Evolutionary conservation across 768 basidiomycete genomes (phyloP), one percentile per base, ranked within the genome.

Genomic region (Artomyces pyxidatus): DNA sequence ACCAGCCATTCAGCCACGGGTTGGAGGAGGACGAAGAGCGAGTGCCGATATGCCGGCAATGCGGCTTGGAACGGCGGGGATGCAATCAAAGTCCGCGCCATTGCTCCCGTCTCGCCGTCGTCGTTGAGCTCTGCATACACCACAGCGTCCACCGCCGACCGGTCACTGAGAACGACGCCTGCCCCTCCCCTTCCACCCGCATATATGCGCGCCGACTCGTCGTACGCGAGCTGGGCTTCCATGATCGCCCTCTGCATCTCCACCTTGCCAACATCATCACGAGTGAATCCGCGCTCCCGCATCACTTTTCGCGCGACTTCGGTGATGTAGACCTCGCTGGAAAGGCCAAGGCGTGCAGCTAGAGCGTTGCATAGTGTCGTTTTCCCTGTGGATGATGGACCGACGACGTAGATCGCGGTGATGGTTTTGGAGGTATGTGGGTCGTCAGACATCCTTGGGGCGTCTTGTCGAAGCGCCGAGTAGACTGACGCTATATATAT

Each of bases 231-330:
- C 49, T 85, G 80, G 1, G 74, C 77, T 6, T 69, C 50, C 75
- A 83, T 72, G 44, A 86, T 85, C 6, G 76, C 77, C 37, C 63
- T 53, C 61, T 85, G 83, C 83, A 86, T 84, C 49, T 76, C 69
- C 30, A 79, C 59, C 40, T 62, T 69, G 10, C 65, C 68, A 19
- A 77, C 69, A 46, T 80, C 70, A 21, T 69, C 58, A 29, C 81
- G 68, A 17, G 75, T 77, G 55, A 76, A 83, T 0, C 80, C 80
- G 17, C 69, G 67, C 7, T 55, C 57, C 45, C 59, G 64, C 74
- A 86, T 81, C 35, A 85, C 72, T 22, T 65, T 60, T 25, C 83
- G 69, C 3, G 83, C 83, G 19, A 81, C 76, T 61, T 86, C 83
- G 21, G 67, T 76, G 49, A 86, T 72, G 48, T 73, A 73, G 26